phyloP scores from a whole-genome alignment of 148 eudicot genomes.

The Nyssa sinensis region DNA sequence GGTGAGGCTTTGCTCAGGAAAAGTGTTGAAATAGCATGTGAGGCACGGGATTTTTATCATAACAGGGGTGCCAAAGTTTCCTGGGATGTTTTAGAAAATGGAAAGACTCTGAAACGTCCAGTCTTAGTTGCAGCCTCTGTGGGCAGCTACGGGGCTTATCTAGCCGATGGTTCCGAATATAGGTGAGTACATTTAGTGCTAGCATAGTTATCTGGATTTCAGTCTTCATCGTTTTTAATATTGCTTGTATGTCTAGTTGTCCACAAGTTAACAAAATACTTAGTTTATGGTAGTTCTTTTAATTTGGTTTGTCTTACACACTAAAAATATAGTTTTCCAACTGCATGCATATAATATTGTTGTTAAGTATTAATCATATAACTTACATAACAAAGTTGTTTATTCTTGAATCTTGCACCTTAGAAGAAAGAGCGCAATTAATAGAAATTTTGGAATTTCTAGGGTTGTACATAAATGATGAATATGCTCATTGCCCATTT shows the following conservation, averaged over 20 bases:
- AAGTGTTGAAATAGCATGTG: constrained; percentile 60
- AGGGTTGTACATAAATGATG: no score
- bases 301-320: neutral
- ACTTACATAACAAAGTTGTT: no score
- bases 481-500: no score
- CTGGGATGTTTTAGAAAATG: constrained; percentile 26
- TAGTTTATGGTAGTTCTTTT: no score
- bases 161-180: constrained; percentile 79
- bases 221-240: neutral
- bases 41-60: constrained; percentile 54
- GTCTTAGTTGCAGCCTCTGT: constrained; percentile 68
- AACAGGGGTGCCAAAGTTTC: constrained; percentile 45
- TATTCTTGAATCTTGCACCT: no score
- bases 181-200: constrained; percentile 25
- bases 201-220: neutral
- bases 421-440: no score
- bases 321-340: neutral
- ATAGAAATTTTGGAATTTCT: no score
- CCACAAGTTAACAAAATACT: neutral
- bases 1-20: constrained; percentile 48
- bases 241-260: neutral
- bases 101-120: constrained; percentile 24
- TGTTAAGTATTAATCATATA: no score
- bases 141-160: constrained; percentile 76
- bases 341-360: neutral